phyloP scores from a whole-genome alignment of 495 filamentous ascomycete species.

The Neurospora hispaniola region DNA sequence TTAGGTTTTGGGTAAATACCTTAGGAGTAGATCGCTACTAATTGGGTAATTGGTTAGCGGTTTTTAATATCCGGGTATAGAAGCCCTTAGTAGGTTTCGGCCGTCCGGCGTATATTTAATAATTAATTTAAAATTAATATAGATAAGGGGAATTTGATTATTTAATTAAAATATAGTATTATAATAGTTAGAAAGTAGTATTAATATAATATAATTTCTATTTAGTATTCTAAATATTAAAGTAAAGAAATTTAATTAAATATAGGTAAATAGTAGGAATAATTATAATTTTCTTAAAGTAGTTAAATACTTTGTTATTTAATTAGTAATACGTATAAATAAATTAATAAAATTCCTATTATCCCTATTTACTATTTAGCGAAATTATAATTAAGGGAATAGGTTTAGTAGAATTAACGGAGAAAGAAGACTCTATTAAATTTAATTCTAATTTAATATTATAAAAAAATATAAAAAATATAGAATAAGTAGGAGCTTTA shows the following conservation, averaged over 20 bases:
- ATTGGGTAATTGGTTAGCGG: slow-evolving; percentile 25
- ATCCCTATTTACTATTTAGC: too few species aligned
- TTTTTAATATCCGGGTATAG: slow-evolving; percentile 21
- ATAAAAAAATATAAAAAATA: slow-evolving; percentile 67
- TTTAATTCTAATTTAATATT: slow-evolving; percentile 70
- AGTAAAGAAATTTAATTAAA: slow-evolving; percentile 44
- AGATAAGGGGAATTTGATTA: slow-evolving; percentile 55
- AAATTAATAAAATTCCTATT: too few species aligned
- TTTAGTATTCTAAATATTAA: slow-evolving; percentile 65
- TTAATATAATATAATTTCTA: slow-evolving; percentile 75
- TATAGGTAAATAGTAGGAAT: slow-evolving; percentile 43
- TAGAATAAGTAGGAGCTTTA: slow-evolving; percentile 62
- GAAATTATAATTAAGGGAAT: too few species aligned
- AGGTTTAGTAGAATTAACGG: too few species aligned
- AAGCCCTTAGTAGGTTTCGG: slow-evolving; percentile 24
- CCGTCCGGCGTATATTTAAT: slow-evolving; percentile 27
- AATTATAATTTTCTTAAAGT: slow-evolving; percentile 63
- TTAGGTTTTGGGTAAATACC: slow-evolving; percentile 42
- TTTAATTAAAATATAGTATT: slow-evolving; percentile 57
- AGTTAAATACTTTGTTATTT: slow-evolving; percentile 70
- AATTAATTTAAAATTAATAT: slow-evolving; percentile 31
- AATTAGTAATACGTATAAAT: too few species aligned
- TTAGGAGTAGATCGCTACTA: slow-evolving; percentile 45
- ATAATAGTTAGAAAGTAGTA: slow-evolving; percentile 64
- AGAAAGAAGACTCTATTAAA: slow-evolving; percentile 31